Conservation (phyloP, 2,329 filamentous ascomycete genomes). For the Xylariaceae sp. region DNA sequence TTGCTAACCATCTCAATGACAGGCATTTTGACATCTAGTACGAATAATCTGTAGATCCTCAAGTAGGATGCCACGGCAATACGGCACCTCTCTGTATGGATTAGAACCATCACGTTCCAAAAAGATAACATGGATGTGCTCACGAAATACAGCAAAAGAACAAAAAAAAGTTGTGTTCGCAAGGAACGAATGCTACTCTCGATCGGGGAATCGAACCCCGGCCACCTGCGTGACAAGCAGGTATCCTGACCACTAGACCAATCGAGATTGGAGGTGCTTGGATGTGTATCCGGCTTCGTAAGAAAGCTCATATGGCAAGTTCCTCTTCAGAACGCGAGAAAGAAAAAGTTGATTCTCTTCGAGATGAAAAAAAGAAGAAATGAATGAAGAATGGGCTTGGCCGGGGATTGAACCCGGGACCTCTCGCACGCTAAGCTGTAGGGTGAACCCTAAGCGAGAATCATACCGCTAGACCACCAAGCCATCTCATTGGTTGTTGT, state of each 20-base stretch:
- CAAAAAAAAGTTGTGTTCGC: neutral
- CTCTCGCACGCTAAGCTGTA: conserved; percentile 8
- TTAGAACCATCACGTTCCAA: too few relatives aligned
- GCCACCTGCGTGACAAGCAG: conserved; percentile 28
- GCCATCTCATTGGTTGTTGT: neutral
- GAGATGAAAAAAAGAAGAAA: neutral
- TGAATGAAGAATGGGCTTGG: neutral
- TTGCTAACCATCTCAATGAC: too few relatives aligned
- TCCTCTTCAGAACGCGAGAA: neutral
- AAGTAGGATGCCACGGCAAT: too few relatives aligned
- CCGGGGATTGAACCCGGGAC: conserved; percentile 9
- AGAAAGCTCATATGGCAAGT: neutral
- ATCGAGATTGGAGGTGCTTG: neutral
- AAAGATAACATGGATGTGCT: neutral
- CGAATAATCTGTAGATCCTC: too few relatives aligned
- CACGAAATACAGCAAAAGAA: neutral
- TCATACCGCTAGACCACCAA: conserved; percentile 63
- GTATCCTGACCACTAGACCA: conserved; percentile 21
- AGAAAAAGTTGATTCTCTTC: neutral
- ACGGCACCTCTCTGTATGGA: too few relatives aligned
- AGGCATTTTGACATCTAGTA: too few relatives aligned
- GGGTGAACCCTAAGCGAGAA: conserved; percentile 58
- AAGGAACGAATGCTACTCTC: neutral
- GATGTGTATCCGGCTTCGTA: neutral
- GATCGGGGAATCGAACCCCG: conserved; percentile 30